Conservation (phyloP, 345 rosid genomes). For the Tarenaya hassleriana region DNA sequence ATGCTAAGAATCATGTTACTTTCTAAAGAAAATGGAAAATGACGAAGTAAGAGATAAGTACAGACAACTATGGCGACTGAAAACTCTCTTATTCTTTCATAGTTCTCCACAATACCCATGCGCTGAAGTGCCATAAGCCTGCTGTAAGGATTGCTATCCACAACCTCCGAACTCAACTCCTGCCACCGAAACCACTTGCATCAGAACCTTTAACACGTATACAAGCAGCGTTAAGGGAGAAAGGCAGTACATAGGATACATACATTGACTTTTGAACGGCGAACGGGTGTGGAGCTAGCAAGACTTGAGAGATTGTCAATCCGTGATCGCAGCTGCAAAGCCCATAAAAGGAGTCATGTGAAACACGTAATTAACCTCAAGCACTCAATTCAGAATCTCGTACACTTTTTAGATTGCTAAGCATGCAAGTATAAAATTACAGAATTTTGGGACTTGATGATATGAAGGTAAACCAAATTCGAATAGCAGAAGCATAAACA, state of each 20-base stretch:
- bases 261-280: constrained; percentile 81
- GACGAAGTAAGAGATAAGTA: constrained; percentile 32
- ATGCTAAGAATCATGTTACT: background rate
- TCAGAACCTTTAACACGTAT: constrained; percentile 8
- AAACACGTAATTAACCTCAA: background rate
- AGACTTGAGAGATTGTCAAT: constrained; percentile 47
- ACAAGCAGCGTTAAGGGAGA: constrained; percentile 2
- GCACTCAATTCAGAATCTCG: background rate
- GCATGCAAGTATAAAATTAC: background rate
- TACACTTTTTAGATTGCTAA: background rate
- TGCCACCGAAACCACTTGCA: constrained; percentile 26
- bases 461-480: background rate
- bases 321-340: constrained; percentile 48
- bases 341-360: background rate
- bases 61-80: constrained; percentile 96
- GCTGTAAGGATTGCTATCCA: constrained; percentile 95
- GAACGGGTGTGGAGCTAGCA: constrained; percentile 44
- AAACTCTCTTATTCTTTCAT: constrained; percentile 78
- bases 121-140: constrained; percentile 99
- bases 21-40: background rate
- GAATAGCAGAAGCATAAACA: background rate
- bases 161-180: constrained; percentile 97
- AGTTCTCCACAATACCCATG: constrained; percentile 91
- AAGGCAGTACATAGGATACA: constrained; percentile 3
- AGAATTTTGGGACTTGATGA: background rate